Evolutionary conservation across 31 red algal species (phyloP).

Genomic region (Porphyra umbilicalis): DNA sequence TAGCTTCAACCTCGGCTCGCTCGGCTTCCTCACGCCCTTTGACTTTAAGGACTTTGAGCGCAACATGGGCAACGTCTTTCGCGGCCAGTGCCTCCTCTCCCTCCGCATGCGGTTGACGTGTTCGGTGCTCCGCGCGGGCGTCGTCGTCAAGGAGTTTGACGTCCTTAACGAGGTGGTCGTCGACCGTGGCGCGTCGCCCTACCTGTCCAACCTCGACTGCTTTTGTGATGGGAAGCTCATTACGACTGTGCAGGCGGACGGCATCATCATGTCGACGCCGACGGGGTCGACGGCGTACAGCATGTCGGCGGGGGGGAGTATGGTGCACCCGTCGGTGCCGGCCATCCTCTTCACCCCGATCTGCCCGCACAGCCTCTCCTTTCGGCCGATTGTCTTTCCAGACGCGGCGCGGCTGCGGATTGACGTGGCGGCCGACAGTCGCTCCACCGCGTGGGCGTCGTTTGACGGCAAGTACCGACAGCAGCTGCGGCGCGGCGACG

Average conservation of each 20-base stretch:
- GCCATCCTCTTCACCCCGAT: slow-evolving; percentile 99
- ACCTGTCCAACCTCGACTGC: slow-evolving; percentile 93
- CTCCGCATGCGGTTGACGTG: slow-evolving; percentile 87
- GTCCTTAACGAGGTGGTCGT: slow-evolving; percentile 98
- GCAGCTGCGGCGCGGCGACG: slow-evolving; percentile 86
- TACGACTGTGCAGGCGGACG: slow-evolving; percentile 97
- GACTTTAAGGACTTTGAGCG: slow-evolving; percentile 59
- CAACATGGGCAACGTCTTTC: slow-evolving; percentile 51
- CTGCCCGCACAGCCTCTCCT: slow-evolving; percentile 92
- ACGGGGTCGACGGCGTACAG: slow-evolving; percentile 98
- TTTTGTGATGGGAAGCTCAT: slow-evolving; percentile 93
- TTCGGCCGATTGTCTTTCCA: slow-evolving; percentile 93
- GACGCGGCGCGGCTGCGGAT: slow-evolving; percentile 85
- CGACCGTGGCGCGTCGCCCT: slow-evolving; percentile 85
- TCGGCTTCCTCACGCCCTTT: slow-evolving; percentile 97
- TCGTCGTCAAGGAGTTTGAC: slow-evolving; percentile 57
- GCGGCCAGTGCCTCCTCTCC: slow-evolving; percentile 68
- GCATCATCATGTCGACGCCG: slow-evolving; percentile 98
- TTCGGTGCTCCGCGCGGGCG: slow-evolving; percentile 28
- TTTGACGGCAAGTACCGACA: slow-evolving; percentile 95
- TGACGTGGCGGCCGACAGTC: slow-evolving; percentile 62
- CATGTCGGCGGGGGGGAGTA: slow-evolving; percentile 88
- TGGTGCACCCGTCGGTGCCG: slow-evolving; percentile 92
- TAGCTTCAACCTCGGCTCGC: slow-evolving; percentile 83
- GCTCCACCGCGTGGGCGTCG: slow-evolving; percentile 86